phyloP scores from a whole-genome alignment of 345 rosid genomes.

The Noccaea caerulescens region DNA sequence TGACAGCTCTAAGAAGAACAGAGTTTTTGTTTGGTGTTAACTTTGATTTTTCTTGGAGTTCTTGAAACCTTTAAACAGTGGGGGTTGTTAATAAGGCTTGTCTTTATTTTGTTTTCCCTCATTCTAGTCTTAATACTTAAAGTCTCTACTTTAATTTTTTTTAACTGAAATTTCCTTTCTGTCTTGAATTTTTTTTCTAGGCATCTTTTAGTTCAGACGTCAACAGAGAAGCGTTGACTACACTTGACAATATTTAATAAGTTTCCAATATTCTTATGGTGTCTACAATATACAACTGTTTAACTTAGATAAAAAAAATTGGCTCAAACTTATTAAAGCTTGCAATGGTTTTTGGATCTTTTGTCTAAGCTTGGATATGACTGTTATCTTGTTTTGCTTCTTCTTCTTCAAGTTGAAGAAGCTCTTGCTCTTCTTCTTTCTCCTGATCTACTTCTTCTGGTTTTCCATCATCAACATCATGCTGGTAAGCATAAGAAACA shows the following conservation, averaged over 20 bases:
- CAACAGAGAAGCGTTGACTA: neutral
- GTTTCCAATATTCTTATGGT: neutral
- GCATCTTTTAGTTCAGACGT: constrained; percentile 15
- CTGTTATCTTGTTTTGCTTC: constrained; percentile 2
- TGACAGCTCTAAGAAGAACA: neutral
- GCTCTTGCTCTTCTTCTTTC: constrained; percentile 16
- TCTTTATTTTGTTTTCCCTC: neutral
- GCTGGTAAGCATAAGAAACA: constrained; percentile 42
- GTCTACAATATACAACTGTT: too few relatives aligned
- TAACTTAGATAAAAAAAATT: neutral
- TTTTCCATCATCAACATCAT: constrained; percentile 24
- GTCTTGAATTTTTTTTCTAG: neutral
- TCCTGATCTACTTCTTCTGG: neutral
- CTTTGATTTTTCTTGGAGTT: constrained; percentile 7
- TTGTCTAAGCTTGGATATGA: constrained; percentile 10
- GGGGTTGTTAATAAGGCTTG: neutral
- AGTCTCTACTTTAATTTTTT: neutral
- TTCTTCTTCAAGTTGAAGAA: constrained; percentile 21
- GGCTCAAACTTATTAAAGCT: too few relatives aligned
- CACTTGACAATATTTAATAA: neutral
- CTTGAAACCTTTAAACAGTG: neutral
- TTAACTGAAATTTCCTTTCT: neutral
- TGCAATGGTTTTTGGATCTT: constrained; percentile 13
- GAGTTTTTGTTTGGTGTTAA: neutral
- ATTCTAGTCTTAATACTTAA: neutral